phyloP scores from a whole-genome alignment of 805 yeast species.

The Priceomyces melissophilus region DNA sequence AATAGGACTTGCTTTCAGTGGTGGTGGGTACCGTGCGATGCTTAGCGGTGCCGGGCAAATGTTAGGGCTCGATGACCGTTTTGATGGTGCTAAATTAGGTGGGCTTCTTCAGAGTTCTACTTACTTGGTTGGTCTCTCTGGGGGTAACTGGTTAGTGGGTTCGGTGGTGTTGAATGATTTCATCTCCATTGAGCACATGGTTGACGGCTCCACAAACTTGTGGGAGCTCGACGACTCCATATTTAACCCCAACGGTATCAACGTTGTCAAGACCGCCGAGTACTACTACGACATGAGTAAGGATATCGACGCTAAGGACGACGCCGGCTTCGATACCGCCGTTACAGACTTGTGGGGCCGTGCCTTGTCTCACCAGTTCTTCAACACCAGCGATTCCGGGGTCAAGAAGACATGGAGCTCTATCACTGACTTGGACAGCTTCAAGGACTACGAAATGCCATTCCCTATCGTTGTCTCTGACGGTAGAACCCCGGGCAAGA shows the following conservation, averaged over 20 bases:
- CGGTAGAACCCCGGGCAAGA: slow-evolving; percentile 63
- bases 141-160: slow-evolving; percentile 41
- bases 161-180: slow-evolving; percentile 35
- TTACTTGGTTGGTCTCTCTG: slow-evolving; percentile 39
- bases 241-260: slow-evolving; percentile 59
- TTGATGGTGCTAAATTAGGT: slow-evolving; percentile 27
- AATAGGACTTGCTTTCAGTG: slow-evolving; percentile 21
- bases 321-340: slow-evolving; percentile 33
- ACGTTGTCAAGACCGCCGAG: slow-evolving; percentile 48
- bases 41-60: slow-evolving; percentile 41
- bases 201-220: slow-evolving; percentile 29
- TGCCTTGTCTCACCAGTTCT: slow-evolving; percentile 31
- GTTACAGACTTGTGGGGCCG: slow-evolving; percentile 42
- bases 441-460: slow-evolving; percentile 32
- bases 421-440: slow-evolving; percentile 19
- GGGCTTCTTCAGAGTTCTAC: slow-evolving; percentile 39
- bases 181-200: slow-evolving; percentile 29
- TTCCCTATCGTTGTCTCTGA: slow-evolving; percentile 42
- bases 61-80: slow-evolving; percentile 37
- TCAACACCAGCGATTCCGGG: slow-evolving; percentile 21
- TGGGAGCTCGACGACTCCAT: slow-evolving; percentile 71
- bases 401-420: slow-evolving; percentile 31
- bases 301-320: slow-evolving; percentile 23
- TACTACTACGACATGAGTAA: slow-evolving; percentile 40
- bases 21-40: slow-evolving; percentile 36